Conservation (phyloP, 192 early-diverging fungal genomes). For the Coemansia sp. region DNA sequence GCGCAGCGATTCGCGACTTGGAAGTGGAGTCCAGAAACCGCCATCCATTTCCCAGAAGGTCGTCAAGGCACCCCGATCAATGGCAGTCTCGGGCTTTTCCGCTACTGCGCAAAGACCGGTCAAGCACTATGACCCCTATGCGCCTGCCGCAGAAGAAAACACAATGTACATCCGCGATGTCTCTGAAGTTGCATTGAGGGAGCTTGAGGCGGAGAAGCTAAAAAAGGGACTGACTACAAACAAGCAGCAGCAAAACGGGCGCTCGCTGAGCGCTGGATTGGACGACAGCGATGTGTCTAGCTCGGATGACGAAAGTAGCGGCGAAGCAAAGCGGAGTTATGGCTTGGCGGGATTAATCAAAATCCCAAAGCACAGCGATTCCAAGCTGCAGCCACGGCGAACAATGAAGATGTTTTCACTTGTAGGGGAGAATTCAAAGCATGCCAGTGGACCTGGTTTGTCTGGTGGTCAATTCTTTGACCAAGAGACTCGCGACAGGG, state of each 20-base stretch:
- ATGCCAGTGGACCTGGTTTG: background rate
- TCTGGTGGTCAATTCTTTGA: background rate
- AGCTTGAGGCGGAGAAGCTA: conserved; percentile 15
- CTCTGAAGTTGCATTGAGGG: conserved; percentile 18
- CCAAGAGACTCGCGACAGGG: conserved; percentile 30
- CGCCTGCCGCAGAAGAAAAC: background rate
- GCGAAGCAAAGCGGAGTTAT: conserved; percentile 6
- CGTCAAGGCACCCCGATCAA: conserved; percentile 37
- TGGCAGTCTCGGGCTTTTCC: conserved; percentile 19
- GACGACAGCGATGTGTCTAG: conserved; percentile 10
- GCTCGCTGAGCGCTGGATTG: background rate
- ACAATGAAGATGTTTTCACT: conserved; percentile 26
- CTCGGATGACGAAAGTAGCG: conserved; percentile 24
- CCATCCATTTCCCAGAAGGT: conserved; percentile 21
- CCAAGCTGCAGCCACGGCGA: conserved; percentile 8
- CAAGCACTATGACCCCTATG: background rate
- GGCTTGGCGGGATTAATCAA: conserved; percentile 31
- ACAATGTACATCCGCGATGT: conserved; percentile 24
- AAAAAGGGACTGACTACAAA: background rate
- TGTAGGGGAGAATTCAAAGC: background rate
- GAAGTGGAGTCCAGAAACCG: background rate
- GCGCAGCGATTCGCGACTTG: conserved; percentile 6
- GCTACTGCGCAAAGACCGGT: background rate
- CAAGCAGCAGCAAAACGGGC: background rate
- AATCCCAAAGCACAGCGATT: conserved; percentile 3